Percentiles rank a stretch among this genome's conserved stretches.
phyloP scores from a whole-genome alignment of 139 green algal genomes.

The Chlamydomonas sphaeroides region DNA sequence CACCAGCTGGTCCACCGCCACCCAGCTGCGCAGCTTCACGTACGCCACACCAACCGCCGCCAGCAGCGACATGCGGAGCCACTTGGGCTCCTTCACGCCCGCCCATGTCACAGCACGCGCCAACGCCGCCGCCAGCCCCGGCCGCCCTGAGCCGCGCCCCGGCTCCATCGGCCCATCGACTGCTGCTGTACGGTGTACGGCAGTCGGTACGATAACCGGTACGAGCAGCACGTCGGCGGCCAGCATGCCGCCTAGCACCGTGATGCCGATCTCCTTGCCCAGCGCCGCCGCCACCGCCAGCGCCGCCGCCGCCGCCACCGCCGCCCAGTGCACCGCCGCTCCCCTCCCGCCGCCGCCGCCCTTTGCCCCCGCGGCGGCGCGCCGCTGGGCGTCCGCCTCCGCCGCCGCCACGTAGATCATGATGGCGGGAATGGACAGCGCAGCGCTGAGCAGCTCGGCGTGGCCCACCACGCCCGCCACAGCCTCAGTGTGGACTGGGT shows the following conservation, averaged over 20 bases:
- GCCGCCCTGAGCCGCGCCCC: not conserved
- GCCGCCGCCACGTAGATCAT: slow-evolving; percentile 65
- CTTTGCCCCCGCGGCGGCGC: not conserved
- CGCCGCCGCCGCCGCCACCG: slow-evolving; percentile 46
- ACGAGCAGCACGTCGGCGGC: slow-evolving; percentile 68
- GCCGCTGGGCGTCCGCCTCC: slow-evolving; percentile 27
- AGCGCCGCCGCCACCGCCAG: slow-evolving; percentile 66
- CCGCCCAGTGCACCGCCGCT: slow-evolving; percentile 57
- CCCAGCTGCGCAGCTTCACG: slow-evolving; percentile 52
- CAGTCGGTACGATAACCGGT: slow-evolving; percentile 13
- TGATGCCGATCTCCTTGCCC: slow-evolving; percentile 87
- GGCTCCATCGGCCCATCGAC: not conserved
- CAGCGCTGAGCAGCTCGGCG: slow-evolving; percentile 75
- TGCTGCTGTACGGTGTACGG: not conserved
- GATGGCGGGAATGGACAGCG: slow-evolving; percentile 64
- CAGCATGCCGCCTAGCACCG: slow-evolving; percentile 67
- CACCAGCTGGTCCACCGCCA: slow-evolving; percentile 81
- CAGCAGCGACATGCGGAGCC: slow-evolving; percentile 46
- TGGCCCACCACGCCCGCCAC: slow-evolving; percentile 82
- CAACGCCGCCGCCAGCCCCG: not conserved
- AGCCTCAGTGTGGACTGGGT: slow-evolving; percentile 82
- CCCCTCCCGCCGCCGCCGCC: not conserved
- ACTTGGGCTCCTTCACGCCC: slow-evolving; percentile 28
- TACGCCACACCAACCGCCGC: slow-evolving; percentile 55
- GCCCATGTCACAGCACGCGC: not conserved